Evolutionary conservation across 768 basidiomycete genomes (phyloP), one percentile per base, ranked within the genome.

Genomic region (Nidula microcarpa): DNA sequence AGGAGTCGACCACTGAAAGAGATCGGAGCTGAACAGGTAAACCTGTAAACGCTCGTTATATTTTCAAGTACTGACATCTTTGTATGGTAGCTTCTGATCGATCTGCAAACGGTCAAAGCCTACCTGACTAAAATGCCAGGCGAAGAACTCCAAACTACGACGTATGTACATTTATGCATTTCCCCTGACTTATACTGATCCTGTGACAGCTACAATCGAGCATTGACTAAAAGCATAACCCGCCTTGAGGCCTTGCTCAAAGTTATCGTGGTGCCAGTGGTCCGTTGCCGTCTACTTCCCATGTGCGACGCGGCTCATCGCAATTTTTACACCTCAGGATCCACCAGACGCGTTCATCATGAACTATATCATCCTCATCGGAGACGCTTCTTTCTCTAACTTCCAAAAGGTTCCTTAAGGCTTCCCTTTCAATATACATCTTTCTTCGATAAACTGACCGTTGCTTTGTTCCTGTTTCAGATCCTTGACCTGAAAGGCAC

Each of bases 401-500:
- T 99, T 99, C 75, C 97, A 98, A 75, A 99, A 99, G 84, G 94
- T 89, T 34, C 37, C 47, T 23, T 43, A 45, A 23, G 32, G 16
- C 1, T 11, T 30, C 23, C 23, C 23, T 30, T 30, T 30, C 4
- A 30, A 30, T 30, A 30, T 10, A 16, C 6, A 33, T 53, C 18
- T 49, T 30, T 18, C 23, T 16, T 47, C 13, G n/a, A 16, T 45
- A 14, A 35, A 33, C 6, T 53, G 33, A 45, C 16, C 49, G 41
- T 37, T 1, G 16, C 33, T 45, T 30, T 30, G 23, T 30, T 30
- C 23, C 23, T 30, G n/a, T 41, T n/a, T 47, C 55, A 97, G 94
- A 91, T 98, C 51, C 79, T 98, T 14, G 95, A 98, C 68, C 78
- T 98, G 47, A 97, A 97, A 68, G 97, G 97, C 6, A 94, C 94